Base-by-base conservation (phyloP, 1,284 basidiomycete genomes). In the Cystobasidium sp. region DNA sequence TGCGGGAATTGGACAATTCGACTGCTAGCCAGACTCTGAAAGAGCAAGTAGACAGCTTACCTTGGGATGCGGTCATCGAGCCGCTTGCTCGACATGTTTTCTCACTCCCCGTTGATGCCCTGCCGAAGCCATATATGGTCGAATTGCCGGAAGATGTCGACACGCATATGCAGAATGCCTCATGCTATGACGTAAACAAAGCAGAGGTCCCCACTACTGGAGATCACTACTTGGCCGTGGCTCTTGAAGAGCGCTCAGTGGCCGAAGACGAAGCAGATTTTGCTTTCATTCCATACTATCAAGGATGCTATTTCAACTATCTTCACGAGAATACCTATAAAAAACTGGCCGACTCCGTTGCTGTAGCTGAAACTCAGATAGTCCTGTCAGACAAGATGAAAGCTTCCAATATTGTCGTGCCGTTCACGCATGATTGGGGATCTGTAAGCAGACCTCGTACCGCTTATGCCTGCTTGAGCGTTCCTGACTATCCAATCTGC, bases 391-490 rank as follows among this genome's bases (percentile, higher is more conserved):
- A 75, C 1, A 70, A 79, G 41, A 73, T 81, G 46, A 76, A 78
- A 3, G 79, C 79, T 31, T 77, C 79, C 8, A 78, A 80, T 31
- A 77, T 83, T 44, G 78, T 82, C 3, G 67, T 84, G 16, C 81
- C 83, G 10, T 79, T 84, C 76, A 84, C 84, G 39, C 84, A 84
- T 78, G 84, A 85, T 78, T 85, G 83, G 82, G 84, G 84, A 16
- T 71, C 69, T 8, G 69, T 71, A 52, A 51, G 69, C 46, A 18
- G 24, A 10, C 12, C 16, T 20, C 22, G 14, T 53, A 10, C 7
- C 3, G 20, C 20, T 22, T 47, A 10, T 1, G 78, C 78, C 78
- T n/a, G 82, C 82, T 8, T 82, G 82, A 82, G 83, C 81, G 46
- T 82, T 83, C 74, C 82, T 81, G 76, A 81, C 82, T 75, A 79